Evolutionary conservation across 345 rosid species (phyloP), one percentile per base, ranked within the genome.

Genomic region (Rubroshorea leprosula): DNA sequence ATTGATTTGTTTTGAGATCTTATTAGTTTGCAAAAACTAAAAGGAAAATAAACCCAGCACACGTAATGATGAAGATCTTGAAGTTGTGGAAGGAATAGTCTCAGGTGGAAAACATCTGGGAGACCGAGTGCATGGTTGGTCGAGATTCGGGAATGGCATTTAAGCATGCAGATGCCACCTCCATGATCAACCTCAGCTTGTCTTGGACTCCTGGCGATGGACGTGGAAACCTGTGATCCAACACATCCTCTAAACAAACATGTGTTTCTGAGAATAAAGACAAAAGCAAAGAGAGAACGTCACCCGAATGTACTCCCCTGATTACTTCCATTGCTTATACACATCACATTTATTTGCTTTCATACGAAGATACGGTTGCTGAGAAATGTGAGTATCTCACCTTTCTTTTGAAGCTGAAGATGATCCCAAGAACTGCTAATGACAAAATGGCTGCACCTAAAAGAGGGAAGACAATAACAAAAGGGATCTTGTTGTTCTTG

Each of bases 71-170:
- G 6, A 6, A 1, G n/a, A 25, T 18, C 24, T 3, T 1, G 41
- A 35, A 35, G n/a, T n/a, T n/a, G n/a, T n/a, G n/a, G n/a, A n/a
- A n/a, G n/a, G n/a, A n/a, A n/a, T n/a, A n/a, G n/a, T n/a, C n/a
- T 35, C 41, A 35, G 1, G 44, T 22, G 7, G 43, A 49, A 2
- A 74, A 16, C 27, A 49, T 1, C 24, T 62, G 70, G 55, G 72
- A 69, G 49, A 74, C 51, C 31, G 25, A 31, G 15, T 64, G 14
- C 79, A 74, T 74, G 17, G 67, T 52, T 14, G 85, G 85, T 53
- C 81, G 64, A 2, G 45, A 39, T 6, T 49, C 64, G n/a, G 81
- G 84, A 54, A 67, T 76, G 18, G 15, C 23, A 15, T 45, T 12
- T 9, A 74, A 56, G 62, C 85, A 80, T n/a, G 65, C 8, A 24